These are phyloP conservation scores for Xylariaceae sp. DNA, from an alignment of 2,329 filamentous ascomycete genomes.

Conservation along the genomic window DNA sequence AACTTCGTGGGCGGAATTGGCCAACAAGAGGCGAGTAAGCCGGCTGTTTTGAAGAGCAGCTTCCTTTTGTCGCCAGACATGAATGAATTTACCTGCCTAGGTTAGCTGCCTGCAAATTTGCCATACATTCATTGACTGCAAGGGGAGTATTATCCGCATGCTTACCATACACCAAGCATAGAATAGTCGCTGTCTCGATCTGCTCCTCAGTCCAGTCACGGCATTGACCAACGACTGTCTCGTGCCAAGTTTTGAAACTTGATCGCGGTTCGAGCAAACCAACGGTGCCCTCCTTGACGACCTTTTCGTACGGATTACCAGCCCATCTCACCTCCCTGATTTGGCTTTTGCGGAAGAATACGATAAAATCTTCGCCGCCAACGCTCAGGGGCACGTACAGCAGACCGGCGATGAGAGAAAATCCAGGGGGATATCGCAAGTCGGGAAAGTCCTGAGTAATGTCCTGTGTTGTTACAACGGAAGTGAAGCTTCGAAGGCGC, in stretches of 20 bases:
- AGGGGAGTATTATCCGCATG: too few relatives aligned
- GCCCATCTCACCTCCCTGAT: slow-evolving; percentile 77
- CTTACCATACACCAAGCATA: slow-evolving; percentile 81
- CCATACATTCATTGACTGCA: neutral
- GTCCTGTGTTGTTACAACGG: slow-evolving; percentile 74
- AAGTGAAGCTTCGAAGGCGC: slow-evolving; percentile 66
- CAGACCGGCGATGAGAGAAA: slow-evolving; percentile 70
- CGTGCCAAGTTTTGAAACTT: slow-evolving; percentile 76
- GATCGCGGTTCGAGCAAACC: slow-evolving; percentile 71
- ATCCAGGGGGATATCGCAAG: slow-evolving; percentile 71
- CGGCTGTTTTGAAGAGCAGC: slow-evolving; percentile 76
- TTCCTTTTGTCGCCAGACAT: slow-evolving; percentile 90
- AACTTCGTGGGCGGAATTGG: slow-evolving; percentile 88
- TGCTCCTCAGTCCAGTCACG: slow-evolving; percentile 87
- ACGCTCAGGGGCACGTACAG: slow-evolving; percentile 75
- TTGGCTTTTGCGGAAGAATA: slow-evolving; percentile 80
- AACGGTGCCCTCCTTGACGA: slow-evolving; percentile 64
- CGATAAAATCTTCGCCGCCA: slow-evolving; percentile 77
- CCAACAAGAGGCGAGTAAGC: slow-evolving; percentile 69
- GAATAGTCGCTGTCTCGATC: slow-evolving; percentile 78
- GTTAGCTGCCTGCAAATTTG: neutral
- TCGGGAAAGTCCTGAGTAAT: slow-evolving; percentile 74
- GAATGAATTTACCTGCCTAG: slow-evolving; percentile 64
- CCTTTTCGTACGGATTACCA: slow-evolving; percentile 80
- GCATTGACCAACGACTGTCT: slow-evolving; percentile 75